Evolutionary conservation across 1,284 basidiomycete species (phyloP).

Genomic region (Athelia psychrophila): DNA sequence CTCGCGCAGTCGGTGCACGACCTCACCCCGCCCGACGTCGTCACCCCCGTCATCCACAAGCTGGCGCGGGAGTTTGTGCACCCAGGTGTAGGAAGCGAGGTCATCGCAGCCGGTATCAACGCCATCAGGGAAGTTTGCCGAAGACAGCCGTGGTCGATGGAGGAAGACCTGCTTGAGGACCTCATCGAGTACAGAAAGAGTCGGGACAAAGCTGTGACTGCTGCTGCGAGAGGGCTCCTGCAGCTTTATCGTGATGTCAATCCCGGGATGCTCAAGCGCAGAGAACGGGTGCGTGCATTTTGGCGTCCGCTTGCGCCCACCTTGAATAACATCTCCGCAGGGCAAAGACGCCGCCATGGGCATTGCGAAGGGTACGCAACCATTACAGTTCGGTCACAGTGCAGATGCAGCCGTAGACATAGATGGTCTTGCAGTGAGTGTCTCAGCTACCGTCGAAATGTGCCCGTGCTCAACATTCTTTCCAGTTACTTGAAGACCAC

Average conservation of each 20-base stretch:
- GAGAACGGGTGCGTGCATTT: slow-evolving; percentile 68
- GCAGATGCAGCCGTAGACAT: slow-evolving; percentile 81
- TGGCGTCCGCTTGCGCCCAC: slow-evolving; percentile 1
- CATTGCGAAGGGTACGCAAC: slow-evolving; percentile 56
- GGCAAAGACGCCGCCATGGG: slow-evolving; percentile 86
- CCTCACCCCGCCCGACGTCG: slow-evolving; percentile 90
- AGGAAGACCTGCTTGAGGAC: slow-evolving; percentile 90
- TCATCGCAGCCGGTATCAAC: slow-evolving; percentile 95
- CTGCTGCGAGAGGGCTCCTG: slow-evolving; percentile 85
- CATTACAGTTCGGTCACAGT: slow-evolving; percentile 80
- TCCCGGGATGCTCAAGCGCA: slow-evolving; percentile 86
- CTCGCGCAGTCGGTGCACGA: slow-evolving; percentile 97
- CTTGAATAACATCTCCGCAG: slow-evolving; percentile 36
- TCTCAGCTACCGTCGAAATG: slow-evolving; percentile 1
- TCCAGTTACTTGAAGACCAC: slow-evolving; percentile 86
- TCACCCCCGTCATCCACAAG: slow-evolving; percentile 90
- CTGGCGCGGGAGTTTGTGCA: slow-evolving; percentile 96
- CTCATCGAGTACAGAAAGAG: slow-evolving; percentile 94
- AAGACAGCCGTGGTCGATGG: slow-evolving; percentile 96
- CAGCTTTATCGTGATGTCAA: slow-evolving; percentile 97
- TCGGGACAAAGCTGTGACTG: slow-evolving; percentile 90
- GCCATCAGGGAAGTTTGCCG: slow-evolving; percentile 91
- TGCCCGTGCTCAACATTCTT: slow-evolving; percentile 5
- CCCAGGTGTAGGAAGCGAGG: slow-evolving; percentile 94
- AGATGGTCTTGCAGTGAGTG: slow-evolving; percentile 80